Evolutionary conservation across 257 asterid genomes (phyloP), one percentile per base, ranked within the genome.

Genomic region (Linderniella brevidens): DNA sequence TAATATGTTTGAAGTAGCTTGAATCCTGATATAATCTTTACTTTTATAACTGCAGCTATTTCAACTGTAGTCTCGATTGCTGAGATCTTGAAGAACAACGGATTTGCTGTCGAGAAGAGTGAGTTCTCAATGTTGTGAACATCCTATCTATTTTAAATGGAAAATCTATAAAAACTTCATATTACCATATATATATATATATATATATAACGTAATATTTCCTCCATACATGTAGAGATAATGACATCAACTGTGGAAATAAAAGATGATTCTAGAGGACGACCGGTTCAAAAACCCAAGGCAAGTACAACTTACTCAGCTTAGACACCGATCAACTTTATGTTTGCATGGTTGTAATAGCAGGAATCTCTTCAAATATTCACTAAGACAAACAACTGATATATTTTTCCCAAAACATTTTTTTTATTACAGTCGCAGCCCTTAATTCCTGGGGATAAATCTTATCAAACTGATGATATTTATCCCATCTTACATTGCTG

Each of bases 91-190:
- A 85, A 85, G 74, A 85, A 85, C 64, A 76, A 70, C 58, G 96
- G 96, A 53, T 67, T 85, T 63, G 95, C 95, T 56, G 64, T 74
- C 57, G 95, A 85, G 69, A 85, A 81, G 78, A 81, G 96, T 85
- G 73, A 76, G 94, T 64, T 54, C 40, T 43, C 8, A 40, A 40
- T 8, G 13, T 37, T 8, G 13, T 13, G 47, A 13, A 11, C 4
- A 5, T 42, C 4, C 8, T 11, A 42, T n/a, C n/a, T n/a, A n/a
- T n/a, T n/a, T n/a, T n/a, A n/a, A n/a, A n/a, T n/a, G n/a, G n/a
- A n/a, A n/a, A n/a, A n/a, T n/a, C n/a, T n/a, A n/a, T n/a, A n/a
- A n/a, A n/a, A n/a, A n/a, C n/a, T n/a, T n/a, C n/a, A n/a, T n/a
- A n/a, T n/a, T n/a, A n/a, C n/a, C n/a, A n/a, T n/a, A n/a, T n/a